Evolutionary conservation across 2,329 filamentous ascomycete species (phyloP), one percentile per base, ranked within the genome.

Genomic region (Teratosphaeria nubilosa): DNA sequence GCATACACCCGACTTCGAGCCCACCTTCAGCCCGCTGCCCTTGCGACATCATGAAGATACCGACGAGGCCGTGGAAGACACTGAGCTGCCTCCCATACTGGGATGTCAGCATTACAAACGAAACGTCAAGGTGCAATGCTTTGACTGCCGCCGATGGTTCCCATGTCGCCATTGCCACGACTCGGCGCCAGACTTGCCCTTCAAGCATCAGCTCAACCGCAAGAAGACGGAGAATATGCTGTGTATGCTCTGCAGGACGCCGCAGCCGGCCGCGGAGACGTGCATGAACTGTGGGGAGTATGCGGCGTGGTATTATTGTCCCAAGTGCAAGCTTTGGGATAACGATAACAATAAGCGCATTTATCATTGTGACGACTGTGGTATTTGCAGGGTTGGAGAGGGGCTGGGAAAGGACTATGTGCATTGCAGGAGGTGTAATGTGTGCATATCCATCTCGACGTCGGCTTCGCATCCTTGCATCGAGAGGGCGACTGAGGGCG

Each of bases 321-420:
- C 85, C 56, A 87, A 94, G 57, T 99, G 94, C 79, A 96, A 96
- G 74, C 80, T 99, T 1, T 99, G 94, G 94, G 92, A 97, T 69
- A 91, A 97, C 68, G 89, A 96, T 65, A 83, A 85, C 57, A 86
- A 85, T 64, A 96, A 95, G 72, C 87, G 86, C 63, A 96, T 97
- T 58, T 99, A 99, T 70, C 94, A 99, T 71, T 99, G 94, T 73
- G 83, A 86, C 68, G 94, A 97, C 68, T 99, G 94, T 73, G 94
- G 94, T 4, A 96, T 99, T 61, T 99, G 94, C 71, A 83, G 94
- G 59, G 86, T 91, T 58, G 94, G 94, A 1, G 84, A 90, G 71
- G 94, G 94, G 1, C 77, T 99, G 31, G 92, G 94, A 3, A 97
- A 96, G 70, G 94, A 99, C 71, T 99, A 95, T 71, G 91, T 95